Evolutionary conservation across 208 protist genomes (phyloP).

Genomic region (Leishmania mexicana): DNA sequence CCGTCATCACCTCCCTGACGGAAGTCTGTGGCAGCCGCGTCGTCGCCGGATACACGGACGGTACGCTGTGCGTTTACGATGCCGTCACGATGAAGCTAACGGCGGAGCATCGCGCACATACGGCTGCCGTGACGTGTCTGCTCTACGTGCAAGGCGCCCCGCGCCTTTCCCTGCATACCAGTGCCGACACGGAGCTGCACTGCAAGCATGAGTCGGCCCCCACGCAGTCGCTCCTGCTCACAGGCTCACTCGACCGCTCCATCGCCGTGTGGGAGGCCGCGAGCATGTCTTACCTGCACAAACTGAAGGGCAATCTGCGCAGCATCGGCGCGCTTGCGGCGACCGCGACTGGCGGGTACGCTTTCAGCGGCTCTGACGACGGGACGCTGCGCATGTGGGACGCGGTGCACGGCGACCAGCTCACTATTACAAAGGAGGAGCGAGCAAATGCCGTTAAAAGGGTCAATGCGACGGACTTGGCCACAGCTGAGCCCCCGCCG

Average conservation of each 20-base stretch:
- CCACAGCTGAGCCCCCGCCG: not conserved
- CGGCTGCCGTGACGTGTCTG: constrained; percentile 60
- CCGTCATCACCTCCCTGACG: constrained; percentile 57
- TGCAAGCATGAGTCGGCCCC: constrained; percentile 6
- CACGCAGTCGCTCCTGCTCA: constrained; percentile 50
- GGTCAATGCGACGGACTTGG: not conserved
- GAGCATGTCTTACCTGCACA: constrained; percentile 50
- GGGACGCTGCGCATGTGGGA: constrained; percentile 74
- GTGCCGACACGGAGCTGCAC: not conserved
- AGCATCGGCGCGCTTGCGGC: constrained; percentile 52
- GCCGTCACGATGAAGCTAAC: constrained; percentile 35
- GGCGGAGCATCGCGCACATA: constrained; percentile 37
- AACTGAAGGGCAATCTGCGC: constrained; percentile 40
- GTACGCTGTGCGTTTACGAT: constrained; percentile 54
- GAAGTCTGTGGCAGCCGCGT: constrained; percentile 61
- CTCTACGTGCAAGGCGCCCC: constrained; percentile 16
- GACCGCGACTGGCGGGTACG: constrained; percentile 48
- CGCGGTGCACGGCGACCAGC: constrained; percentile 41
- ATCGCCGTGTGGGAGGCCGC: constrained; percentile 70
- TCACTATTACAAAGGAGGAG: constrained; percentile 40
- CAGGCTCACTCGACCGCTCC: constrained; percentile 59
- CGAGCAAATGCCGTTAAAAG: constrained; percentile 1
- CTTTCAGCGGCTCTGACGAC: constrained; percentile 71
- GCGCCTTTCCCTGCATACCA: not conserved
- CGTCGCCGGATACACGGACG: constrained; percentile 59